Evolutionary conservation across 768 basidiomycete genomes (phyloP).

Genomic region (Lactarius sp.): DNA sequence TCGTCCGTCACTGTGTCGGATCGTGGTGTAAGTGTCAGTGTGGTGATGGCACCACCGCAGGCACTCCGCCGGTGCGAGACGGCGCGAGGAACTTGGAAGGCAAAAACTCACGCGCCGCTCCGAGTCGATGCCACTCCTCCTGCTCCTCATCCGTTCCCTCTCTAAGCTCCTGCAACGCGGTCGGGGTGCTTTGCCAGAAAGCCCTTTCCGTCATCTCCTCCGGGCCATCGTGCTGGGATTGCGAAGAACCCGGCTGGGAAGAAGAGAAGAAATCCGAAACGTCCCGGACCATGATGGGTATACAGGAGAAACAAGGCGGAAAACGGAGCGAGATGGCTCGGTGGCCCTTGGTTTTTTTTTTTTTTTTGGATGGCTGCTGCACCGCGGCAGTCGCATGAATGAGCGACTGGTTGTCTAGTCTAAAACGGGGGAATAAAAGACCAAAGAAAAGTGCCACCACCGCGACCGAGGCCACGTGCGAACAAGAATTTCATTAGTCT

Average conservation of each 20-base stretch:
- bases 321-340: neutral
- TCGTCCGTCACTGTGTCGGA: neutral
- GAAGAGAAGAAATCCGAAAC: neutral
- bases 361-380: neutral
- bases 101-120: neutral
- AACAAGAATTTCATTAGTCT: neutral
- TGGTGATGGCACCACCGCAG: too few species aligned
- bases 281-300: neutral
- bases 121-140: neutral
- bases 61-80: neutral
- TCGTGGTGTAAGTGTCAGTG: too few species aligned
- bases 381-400: neutral
- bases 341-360: neutral
- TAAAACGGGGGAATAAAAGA: neutral
- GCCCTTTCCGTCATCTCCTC: slow-evolving; percentile 1
- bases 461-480: neutral
- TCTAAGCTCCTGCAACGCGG: neutral
- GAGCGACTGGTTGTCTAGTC: neutral
- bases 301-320: neutral
- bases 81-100: neutral
- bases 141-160: neutral
- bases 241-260: slow-evolving; percentile 7
- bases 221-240: neutral
- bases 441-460: neutral
- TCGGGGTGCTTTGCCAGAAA: slow-evolving; percentile 16